These are phyloP conservation scores for Gossypium anomalum DNA, from an alignment of 345 rosid genomes.

Conservation along the genomic window DNA sequence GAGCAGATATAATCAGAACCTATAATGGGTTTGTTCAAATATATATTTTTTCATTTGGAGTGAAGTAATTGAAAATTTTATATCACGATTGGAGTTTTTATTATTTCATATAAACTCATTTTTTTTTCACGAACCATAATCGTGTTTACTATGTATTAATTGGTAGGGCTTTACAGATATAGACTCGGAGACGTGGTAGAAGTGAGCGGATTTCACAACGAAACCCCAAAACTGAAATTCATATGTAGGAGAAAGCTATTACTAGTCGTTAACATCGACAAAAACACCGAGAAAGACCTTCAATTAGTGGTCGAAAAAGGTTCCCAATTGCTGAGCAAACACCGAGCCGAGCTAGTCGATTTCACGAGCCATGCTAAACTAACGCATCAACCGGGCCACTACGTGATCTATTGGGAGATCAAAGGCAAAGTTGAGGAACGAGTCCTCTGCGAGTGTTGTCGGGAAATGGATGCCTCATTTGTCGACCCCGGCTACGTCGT, in stretches of 20 bases:
- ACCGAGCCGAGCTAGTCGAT: constrained; percentile 67
- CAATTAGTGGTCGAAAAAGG: constrained; percentile 77
- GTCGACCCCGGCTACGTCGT: constrained; percentile 81
- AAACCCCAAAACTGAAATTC: constrained; percentile 81
- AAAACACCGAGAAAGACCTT: constrained; percentile 90
- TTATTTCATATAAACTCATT: neutral
- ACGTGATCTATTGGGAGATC: constrained; percentile 88
- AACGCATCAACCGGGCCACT: constrained; percentile 63
- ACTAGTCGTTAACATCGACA: constrained; percentile 80
- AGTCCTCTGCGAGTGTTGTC: constrained; percentile 63
- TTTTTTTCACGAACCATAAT: neutral
- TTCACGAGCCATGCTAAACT: constrained; percentile 81
- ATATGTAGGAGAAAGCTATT: constrained; percentile 84
- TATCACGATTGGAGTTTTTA: no score
- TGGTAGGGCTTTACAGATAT: constrained; percentile 69
- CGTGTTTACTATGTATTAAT: neutral
- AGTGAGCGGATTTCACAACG: constrained; percentile 69
- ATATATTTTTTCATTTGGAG: no score
- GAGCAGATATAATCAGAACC: no score
- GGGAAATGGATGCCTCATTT: constrained; percentile 71
- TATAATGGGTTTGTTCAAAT: no score
- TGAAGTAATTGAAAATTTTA: no score
- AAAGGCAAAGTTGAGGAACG: constrained; percentile 68
- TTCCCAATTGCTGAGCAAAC: constrained; percentile 41
- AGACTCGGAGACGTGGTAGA: constrained; percentile 89